Percentiles rank a stretch among this genome's conserved stretches.
These are phyloP conservation scores for Candida smagusa DNA, from an alignment of 1,139 yeast genomes.

Conservation along the genomic window DNA sequence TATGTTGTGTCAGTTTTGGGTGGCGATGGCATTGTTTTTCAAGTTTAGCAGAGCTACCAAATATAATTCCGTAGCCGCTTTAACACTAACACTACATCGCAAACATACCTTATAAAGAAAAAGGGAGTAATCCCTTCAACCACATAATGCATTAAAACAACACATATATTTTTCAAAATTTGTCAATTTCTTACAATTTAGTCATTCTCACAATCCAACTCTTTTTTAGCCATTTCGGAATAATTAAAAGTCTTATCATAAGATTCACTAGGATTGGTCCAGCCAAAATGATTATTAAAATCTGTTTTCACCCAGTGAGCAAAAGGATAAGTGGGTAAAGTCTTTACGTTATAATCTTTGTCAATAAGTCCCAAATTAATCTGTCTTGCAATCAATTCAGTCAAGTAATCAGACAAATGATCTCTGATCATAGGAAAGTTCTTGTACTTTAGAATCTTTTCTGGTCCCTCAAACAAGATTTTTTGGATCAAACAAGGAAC, in stretches of 20 bases:
- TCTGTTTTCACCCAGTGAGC: slow-evolving; percentile 46
- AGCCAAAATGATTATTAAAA: slow-evolving; percentile 36
- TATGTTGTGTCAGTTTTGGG: too few species aligned
- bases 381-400: slow-evolving; percentile 55
- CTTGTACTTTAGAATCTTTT: slow-evolving; percentile 61
- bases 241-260: slow-evolving; percentile 22
- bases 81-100: too few species aligned
- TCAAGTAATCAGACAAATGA: slow-evolving; percentile 57
- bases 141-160: too few species aligned
- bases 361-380: slow-evolving; percentile 51
- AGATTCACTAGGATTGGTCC: slow-evolving; percentile 41
- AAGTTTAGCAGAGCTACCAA: too few species aligned
- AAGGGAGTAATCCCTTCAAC: too few species aligned
- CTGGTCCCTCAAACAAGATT: slow-evolving; percentile 65
- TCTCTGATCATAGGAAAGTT: slow-evolving; percentile 56
- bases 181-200: slow-evolving; percentile 4
- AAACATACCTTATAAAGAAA: too few species aligned
- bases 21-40: too few species aligned
- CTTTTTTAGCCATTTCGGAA: slow-evolving; percentile 21
- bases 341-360: slow-evolving; percentile 56
- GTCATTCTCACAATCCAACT: slow-evolving; percentile 16
- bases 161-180: too few species aligned
- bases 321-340: slow-evolving; percentile 64
- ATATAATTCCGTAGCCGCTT: too few species aligned
- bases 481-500: slow-evolving; percentile 65